These are phyloP conservation scores for Chytriomyces confervae DNA, from an alignment of 192 early-diverging fungal genomes.

Conservation along the genomic window DNA sequence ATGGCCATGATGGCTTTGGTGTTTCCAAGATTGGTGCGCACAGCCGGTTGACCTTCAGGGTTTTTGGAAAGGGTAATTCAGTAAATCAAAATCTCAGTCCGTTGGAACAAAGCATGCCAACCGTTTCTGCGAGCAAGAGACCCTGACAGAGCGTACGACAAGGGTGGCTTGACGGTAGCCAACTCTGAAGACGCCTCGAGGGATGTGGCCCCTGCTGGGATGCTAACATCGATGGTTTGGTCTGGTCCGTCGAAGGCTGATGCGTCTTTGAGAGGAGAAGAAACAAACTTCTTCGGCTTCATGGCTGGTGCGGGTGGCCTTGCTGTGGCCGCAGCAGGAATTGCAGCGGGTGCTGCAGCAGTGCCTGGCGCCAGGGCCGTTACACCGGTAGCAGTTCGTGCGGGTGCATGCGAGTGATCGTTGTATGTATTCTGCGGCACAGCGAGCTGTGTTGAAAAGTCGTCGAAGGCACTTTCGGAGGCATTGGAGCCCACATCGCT, in stretches of 20 bases:
- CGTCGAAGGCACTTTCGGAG: neutral
- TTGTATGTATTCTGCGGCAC: neutral
- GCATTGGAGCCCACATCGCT: neutral
- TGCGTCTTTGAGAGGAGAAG: slow-evolving; percentile 18
- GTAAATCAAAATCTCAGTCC: neutral
- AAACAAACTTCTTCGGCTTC: slow-evolving; percentile 19
- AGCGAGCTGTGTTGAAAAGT: neutral
- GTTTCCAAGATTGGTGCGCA: slow-evolving; percentile 61
- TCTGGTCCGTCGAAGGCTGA: neutral
- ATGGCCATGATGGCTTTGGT: slow-evolving; percentile 59
- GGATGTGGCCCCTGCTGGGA: neutral
- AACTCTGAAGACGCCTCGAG: neutral
- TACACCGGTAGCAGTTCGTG: neutral
- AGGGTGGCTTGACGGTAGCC: neutral
- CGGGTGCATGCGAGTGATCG: neutral
- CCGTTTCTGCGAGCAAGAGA: slow-evolving; percentile 46
- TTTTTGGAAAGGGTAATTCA: neutral
- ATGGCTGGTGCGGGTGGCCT: neutral
- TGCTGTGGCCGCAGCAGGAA: neutral
- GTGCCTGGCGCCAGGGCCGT: neutral
- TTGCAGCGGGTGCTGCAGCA: neutral
- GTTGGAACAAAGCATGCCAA: slow-evolving; percentile 18
- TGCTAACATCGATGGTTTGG: neutral
- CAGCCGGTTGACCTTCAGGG: slow-evolving; percentile 12
- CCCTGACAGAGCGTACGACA: neutral